phyloP scores from a whole-genome alignment of 371 early-diverging fungal species.

The Zychaea mexicana region DNA sequence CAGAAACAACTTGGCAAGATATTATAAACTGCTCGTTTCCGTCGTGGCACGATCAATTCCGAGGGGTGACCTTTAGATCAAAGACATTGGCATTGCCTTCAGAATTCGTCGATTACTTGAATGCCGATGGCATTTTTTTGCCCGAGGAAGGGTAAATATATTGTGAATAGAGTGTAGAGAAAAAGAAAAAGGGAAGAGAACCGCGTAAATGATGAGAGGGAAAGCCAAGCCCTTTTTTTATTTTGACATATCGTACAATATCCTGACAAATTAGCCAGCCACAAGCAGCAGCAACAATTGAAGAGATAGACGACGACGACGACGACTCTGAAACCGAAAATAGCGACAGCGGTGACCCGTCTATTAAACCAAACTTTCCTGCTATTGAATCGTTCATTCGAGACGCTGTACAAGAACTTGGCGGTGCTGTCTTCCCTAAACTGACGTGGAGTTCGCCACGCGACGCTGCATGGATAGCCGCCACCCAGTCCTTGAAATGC shows the following conservation, averaged over 20 bases:
- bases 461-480: conserved; percentile 92
- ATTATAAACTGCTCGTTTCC: conserved; percentile 73
- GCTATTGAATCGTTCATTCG: conserved; percentile 62
- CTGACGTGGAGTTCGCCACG: conserved; percentile 94
- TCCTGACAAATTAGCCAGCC: too few species aligned
- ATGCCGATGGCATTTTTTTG: conserved; percentile 83
- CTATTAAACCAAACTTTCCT: conserved; percentile 59
- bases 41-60: conserved; percentile 77
- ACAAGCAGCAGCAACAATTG: conserved; percentile 42
- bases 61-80: conserved; percentile 66
- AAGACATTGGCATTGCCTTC: conserved; percentile 67
- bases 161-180: too few species aligned
- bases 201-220: too few species aligned
- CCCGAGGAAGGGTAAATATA: conserved; percentile 66
- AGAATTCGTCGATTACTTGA: conserved; percentile 82
- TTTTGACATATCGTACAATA: too few species aligned
- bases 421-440: conserved; percentile 89
- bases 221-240: too few species aligned
- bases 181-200: background rate
- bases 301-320: conserved; percentile 47
- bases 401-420: conserved; percentile 69
- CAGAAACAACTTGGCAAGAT: conserved; percentile 54
- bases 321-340: conserved; percentile 49
- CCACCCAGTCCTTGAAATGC: conserved; percentile 80
- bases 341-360: conserved; percentile 1